A percentile compares a stretch with the other conserved stretches of the same genome.
These are phyloP conservation scores for Moniliophthora roreri DNA, from an alignment of 1,284 basidiomycete genomes.

Conservation along the genomic window DNA sequence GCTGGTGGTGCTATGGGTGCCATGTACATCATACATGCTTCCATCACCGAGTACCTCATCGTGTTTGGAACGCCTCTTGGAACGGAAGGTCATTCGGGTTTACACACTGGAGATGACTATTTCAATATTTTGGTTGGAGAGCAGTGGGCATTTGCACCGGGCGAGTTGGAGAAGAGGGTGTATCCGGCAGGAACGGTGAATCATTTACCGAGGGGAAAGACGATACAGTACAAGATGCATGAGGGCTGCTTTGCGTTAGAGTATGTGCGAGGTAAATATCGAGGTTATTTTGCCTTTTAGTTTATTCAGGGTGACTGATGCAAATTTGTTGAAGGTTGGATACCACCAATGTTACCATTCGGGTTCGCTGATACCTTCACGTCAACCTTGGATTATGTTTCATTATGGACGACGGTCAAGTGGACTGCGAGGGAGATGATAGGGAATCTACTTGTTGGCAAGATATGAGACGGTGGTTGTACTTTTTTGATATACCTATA, in stretches of 20 bases:
- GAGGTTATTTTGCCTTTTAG: slow-evolving; percentile 21
- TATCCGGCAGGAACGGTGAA: slow-evolving; percentile 88
- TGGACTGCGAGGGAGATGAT: slow-evolving; percentile 86
- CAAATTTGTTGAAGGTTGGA: slow-evolving; percentile 64
- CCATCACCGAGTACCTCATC: too few relatives aligned
- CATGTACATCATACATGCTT: slow-evolving; percentile 97
- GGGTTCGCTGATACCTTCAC: slow-evolving; percentile 90
- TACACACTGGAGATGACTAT: slow-evolving; percentile 97
- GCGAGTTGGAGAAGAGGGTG: slow-evolving; percentile 78
- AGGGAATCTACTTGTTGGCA: slow-evolving; percentile 80
- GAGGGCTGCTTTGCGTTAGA: too few relatives aligned
- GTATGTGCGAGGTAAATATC: slow-evolving; percentile 93
- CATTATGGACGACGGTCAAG: slow-evolving; percentile 77
- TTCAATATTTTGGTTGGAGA: slow-evolving; percentile 94
- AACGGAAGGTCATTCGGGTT: slow-evolving; percentile 93
- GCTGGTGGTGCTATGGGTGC: slow-evolving; percentile 98
- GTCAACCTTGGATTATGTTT: slow-evolving; percentile 81
- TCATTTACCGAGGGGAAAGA: slow-evolving; percentile 76
- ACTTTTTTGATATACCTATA: too few relatives aligned
- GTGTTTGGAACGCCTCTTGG: slow-evolving; percentile 96
- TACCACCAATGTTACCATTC: slow-evolving; percentile 90
- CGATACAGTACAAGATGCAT: slow-evolving; percentile 99
- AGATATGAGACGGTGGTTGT: too few relatives aligned
- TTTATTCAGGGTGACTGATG: slow-evolving; percentile 4
- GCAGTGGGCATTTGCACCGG: slow-evolving; percentile 89